Percentiles rank a stretch among this genome's conserved stretches.
These are phyloP conservation scores for Amphirosellinia nigrospora DNA, from an alignment of 495 filamentous ascomycete genomes.

Conservation along the genomic window DNA sequence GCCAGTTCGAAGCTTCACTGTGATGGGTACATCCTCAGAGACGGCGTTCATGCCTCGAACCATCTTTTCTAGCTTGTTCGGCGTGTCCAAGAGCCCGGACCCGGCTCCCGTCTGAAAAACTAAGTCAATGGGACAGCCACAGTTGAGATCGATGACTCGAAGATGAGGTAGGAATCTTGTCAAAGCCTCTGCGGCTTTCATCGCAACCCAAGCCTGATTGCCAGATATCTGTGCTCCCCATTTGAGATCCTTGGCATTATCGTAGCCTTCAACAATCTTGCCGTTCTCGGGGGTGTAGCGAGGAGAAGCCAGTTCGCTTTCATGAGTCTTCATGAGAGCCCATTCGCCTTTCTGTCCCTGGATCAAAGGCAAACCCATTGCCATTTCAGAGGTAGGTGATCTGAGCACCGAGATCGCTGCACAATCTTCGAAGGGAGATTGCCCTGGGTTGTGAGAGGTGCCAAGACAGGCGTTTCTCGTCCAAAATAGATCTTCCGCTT, in stretches of 20 bases:
- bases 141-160: slow-evolving; percentile 91
- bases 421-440: slow-evolving; percentile 96
- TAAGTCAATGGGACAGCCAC: slow-evolving; percentile 94
- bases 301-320: slow-evolving; percentile 75
- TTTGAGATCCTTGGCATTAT: slow-evolving; percentile 79
- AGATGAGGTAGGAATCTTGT: slow-evolving; percentile 77
- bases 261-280: slow-evolving; percentile 70
- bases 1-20: slow-evolving; percentile 92
- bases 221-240: slow-evolving; percentile 93
- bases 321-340: slow-evolving; percentile 90
- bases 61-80: slow-evolving; percentile 86
- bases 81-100: slow-evolving; percentile 89
- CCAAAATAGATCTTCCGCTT: slow-evolving; percentile 94
- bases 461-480: slow-evolving; percentile 86
- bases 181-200: slow-evolving; percentile 85
- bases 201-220: slow-evolving; percentile 83
- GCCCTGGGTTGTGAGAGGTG: slow-evolving; percentile 90
- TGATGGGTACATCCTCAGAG: slow-evolving; percentile 84
- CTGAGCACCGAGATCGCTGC: slow-evolving; percentile 85
- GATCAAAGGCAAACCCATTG: slow-evolving; percentile 87
- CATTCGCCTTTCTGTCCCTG: slow-evolving; percentile 91
- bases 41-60: slow-evolving; percentile 94
- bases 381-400: slow-evolving; percentile 98
- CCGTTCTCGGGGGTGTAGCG: slow-evolving; percentile 51
- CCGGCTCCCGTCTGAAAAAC: slow-evolving; percentile 86